Evolutionary conservation across 2,329 filamentous ascomycete genomes (phyloP).

Genomic region (Byssothecium circinans): DNA sequence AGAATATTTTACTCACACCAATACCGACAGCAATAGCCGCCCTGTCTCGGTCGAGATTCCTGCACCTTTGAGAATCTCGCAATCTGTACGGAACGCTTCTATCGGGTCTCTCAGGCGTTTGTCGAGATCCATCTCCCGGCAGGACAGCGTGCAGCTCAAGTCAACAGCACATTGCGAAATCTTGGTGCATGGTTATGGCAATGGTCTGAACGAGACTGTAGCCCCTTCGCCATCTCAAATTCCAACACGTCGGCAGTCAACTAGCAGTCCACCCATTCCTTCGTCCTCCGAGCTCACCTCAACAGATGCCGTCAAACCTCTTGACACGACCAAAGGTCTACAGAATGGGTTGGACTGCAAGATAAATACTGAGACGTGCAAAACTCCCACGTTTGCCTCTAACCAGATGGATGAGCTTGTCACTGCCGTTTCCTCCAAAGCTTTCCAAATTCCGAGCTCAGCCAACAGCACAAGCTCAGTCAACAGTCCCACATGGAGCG

Average conservation of each 20-base stretch:
- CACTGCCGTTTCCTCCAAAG: constrained; percentile 1
- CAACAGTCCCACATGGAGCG: constrained; percentile 34
- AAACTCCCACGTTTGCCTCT: constrained; percentile 28
- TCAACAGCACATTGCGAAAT: constrained; percentile 37
- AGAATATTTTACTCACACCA: constrained; percentile 40
- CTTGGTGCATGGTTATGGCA: constrained; percentile 44
- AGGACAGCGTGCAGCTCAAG: constrained; percentile 32
- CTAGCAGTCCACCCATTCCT: neutral
- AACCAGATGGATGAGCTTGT: constrained; percentile 20
- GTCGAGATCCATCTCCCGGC: constrained; percentile 21
- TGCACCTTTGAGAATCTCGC: constrained; percentile 29
- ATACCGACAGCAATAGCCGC: constrained; percentile 20
- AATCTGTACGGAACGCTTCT: constrained; percentile 37
- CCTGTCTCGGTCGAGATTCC: constrained; percentile 35
- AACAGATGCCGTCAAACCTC: constrained; percentile 9
- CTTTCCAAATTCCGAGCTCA: constrained; percentile 17
- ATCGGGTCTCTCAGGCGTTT: constrained; percentile 36
- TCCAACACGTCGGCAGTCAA: neutral
- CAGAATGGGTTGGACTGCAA: constrained; percentile 12
- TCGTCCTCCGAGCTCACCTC: constrained; percentile 8
- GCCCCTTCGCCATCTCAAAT: neutral
- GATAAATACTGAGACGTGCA: constrained; percentile 7
- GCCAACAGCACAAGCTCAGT: constrained; percentile 32
- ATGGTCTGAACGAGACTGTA: constrained; percentile 34
- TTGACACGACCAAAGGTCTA: neutral